Percentiles rank a stretch among this genome's conserved stretches.
These are phyloP conservation scores for Magnaporthiopsis rhizophila DNA, from an alignment of 2,329 filamentous ascomycete genomes.

Conservation along the genomic window DNA sequence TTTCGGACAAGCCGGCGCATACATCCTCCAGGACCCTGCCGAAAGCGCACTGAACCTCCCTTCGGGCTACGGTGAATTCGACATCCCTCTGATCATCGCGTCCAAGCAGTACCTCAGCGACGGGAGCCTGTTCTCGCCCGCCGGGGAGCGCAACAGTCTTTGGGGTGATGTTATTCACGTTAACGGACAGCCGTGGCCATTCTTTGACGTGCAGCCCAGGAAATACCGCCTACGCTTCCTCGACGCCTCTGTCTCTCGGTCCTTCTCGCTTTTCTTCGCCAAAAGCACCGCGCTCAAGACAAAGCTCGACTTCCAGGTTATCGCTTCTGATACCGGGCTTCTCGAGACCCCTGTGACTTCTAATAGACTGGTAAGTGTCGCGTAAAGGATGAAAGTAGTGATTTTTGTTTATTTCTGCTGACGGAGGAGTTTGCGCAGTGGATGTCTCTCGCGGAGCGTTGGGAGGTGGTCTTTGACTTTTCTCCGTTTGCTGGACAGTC, in stretches of 20 bases:
- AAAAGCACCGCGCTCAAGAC: constrained; percentile 20
- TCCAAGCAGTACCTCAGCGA: constrained; percentile 44
- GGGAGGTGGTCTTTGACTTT: constrained; percentile 51
- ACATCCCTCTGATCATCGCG: constrained; percentile 41
- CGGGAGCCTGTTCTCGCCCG: constrained; percentile 39
- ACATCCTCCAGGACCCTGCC: constrained; percentile 42
- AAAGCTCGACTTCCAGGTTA: constrained; percentile 40
- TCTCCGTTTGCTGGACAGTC: constrained; percentile 37
- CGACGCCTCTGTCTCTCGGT: constrained; percentile 37
- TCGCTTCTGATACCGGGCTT: constrained; percentile 46
- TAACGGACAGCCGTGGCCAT: constrained; percentile 53
- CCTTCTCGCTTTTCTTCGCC: constrained; percentile 40
- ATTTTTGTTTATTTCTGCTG: not conserved
- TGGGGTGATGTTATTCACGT: constrained; percentile 51
- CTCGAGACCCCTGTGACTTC: constrained; percentile 32
- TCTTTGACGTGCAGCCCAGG: constrained; percentile 47
- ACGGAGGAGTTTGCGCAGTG: constrained; percentile 13
- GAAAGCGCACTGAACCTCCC: constrained; percentile 44
- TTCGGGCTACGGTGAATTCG: constrained; percentile 38
- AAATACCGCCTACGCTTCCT: constrained; percentile 52
- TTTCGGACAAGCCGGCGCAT: constrained; percentile 47
- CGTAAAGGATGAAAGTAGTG: too few species aligned
- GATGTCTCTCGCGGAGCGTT: constrained; percentile 48
- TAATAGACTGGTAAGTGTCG: not conserved
- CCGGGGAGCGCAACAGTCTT: constrained; percentile 35